Evolutionary conservation across 2,329 filamentous ascomycete species (phyloP).

Genomic region (Spiromastix sp.): DNA sequence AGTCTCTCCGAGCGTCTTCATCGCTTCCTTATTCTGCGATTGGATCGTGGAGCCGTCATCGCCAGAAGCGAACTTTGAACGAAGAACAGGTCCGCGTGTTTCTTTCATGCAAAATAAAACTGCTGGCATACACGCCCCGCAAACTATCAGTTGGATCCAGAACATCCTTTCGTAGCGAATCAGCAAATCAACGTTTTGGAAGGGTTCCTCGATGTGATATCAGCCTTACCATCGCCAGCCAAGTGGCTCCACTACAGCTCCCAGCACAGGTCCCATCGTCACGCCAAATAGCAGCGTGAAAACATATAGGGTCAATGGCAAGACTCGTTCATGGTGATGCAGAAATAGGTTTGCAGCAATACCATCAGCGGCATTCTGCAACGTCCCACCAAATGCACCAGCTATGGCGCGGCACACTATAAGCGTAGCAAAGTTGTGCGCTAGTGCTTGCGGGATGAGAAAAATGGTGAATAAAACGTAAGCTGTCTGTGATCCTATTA

Average conservation of each 20-base stretch:
- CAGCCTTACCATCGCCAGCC: slow-evolving; percentile 25
- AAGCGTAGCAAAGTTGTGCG: slow-evolving; percentile 36
- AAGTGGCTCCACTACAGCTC: slow-evolving; percentile 30
- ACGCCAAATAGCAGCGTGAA: slow-evolving; percentile 35
- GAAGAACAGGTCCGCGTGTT: slow-evolving; percentile 34
- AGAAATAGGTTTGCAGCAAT: slow-evolving; percentile 29
- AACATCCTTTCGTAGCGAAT: slow-evolving; percentile 30
- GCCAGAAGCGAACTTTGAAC: no score
- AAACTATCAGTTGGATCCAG: slow-evolving; percentile 35
- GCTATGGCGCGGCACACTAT: slow-evolving; percentile 36
- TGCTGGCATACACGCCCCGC: slow-evolving; percentile 30
- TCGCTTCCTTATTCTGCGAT: slow-evolving; percentile 28
- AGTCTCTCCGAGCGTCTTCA: slow-evolving; percentile 28
- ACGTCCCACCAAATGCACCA: slow-evolving; percentile 33
- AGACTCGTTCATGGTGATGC: slow-evolving; percentile 27
- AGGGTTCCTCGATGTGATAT: slow-evolving; percentile 10
- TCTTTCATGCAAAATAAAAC: slow-evolving; percentile 33
- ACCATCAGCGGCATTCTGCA: slow-evolving; percentile 31
- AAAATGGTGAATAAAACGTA: slow-evolving; percentile 33
- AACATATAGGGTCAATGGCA: slow-evolving; percentile 35
- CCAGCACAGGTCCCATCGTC: slow-evolving; percentile 36
- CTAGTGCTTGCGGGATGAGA: slow-evolving; percentile 33
- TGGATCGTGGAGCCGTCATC: no score
- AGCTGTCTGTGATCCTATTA: neutral
- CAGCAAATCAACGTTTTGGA: slow-evolving; percentile 7